Evolutionary conservation across 2,329 filamentous ascomycete genomes (phyloP).

Genomic region (Botrytis byssoidea): DNA sequence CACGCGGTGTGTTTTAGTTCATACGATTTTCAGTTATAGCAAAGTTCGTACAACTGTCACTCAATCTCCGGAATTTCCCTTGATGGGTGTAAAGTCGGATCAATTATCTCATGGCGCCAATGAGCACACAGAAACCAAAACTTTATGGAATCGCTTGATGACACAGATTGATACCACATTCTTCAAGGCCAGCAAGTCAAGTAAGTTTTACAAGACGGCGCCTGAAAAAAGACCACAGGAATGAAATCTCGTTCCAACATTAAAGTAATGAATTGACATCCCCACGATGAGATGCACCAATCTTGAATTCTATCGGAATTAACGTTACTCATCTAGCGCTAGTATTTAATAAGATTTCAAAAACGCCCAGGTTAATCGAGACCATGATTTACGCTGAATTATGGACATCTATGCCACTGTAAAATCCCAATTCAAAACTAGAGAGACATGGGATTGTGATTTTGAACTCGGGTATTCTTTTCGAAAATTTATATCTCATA

Average conservation of each 20-base stretch:
- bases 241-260: background rate
- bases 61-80: conserved; percentile 11
- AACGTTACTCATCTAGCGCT: background rate
- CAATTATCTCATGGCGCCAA: background rate
- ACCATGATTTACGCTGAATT: background rate
- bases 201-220: background rate
- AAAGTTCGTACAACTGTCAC: background rate
- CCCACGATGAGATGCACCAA: background rate
- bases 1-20: conserved; percentile 12
- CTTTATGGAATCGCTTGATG: conserved; percentile 10
- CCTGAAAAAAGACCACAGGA: background rate
- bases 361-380: background rate
- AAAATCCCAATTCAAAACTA: no score
- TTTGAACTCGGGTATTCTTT: background rate
- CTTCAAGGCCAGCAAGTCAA: background rate
- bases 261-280: background rate
- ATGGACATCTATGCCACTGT: background rate
- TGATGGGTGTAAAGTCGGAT: background rate
- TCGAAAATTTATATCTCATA: background rate
- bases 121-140: background rate
- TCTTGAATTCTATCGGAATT: background rate
- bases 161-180: conserved; percentile 6
- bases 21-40: background rate
- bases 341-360: background rate
- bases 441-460: background rate